Conservation (phyloP, 305 asterid genomes). For the Rubia balearica region DNA sequence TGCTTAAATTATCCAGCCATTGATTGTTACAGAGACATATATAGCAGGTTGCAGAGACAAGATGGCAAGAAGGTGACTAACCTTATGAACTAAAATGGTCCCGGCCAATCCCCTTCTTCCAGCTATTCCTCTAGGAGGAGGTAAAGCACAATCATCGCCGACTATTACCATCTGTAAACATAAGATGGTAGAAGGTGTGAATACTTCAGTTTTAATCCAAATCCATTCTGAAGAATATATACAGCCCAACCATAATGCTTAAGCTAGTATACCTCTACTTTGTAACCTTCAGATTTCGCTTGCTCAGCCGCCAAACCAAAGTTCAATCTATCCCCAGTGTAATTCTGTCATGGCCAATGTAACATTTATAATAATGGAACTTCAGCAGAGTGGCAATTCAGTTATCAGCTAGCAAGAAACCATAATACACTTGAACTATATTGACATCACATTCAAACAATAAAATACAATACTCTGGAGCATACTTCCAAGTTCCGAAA, state of each 20-base stretch:
- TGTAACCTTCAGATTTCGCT: conserved; percentile 96
- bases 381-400: not conserved
- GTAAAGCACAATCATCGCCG: conserved; percentile 98
- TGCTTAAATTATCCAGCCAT: not conserved
- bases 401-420: not conserved
- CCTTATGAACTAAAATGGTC: conserved; percentile 92
- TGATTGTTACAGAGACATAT: not conserved
- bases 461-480: not conserved
- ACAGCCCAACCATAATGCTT: not conserved
- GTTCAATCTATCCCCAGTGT: conserved; percentile 93
- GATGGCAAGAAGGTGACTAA: conserved; percentile 22
- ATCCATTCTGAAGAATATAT: not conserved
- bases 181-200: conserved; percentile 14
- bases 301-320: conserved; percentile 98
- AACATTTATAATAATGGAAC: conserved; percentile 7
- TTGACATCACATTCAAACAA: not conserved
- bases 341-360: conserved; percentile 47
- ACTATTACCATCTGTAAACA: conserved; percentile 85
- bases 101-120: conserved; percentile 99
- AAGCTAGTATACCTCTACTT: conserved; percentile 63
- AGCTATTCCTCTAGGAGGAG: conserved; percentile 98
- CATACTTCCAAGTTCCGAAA: not conserved
- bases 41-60: conserved; percentile 3
- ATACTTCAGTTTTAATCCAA: conserved; percentile 2
- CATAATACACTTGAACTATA: not conserved